Base-by-base conservation (phyloP, 441 rosid genomes). In the Bruguiera hainesii region DNA sequence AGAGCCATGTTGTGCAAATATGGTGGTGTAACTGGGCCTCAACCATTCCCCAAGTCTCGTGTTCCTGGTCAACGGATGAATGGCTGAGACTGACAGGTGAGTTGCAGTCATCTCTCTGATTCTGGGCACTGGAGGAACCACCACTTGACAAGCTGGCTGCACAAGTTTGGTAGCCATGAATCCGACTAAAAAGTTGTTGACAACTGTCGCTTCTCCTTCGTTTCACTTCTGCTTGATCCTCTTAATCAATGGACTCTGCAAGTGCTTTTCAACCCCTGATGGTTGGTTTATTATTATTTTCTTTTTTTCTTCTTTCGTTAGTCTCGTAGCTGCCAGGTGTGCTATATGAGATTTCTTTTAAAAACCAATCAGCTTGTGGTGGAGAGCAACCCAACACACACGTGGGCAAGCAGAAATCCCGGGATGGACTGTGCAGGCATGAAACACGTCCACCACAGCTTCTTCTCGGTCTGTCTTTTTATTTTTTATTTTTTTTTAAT, bases 1-100 rank as follows among this genome's bases (percentile, higher is more conserved):
- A 63, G 91, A 70, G 79, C 65, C 82, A 52, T 80, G 85, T 63
- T 81, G 75, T 53, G 90, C 72, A 75, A 77, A 88, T 71, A 70
- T 83, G 31, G 78, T 51, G 61, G 73, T 71, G 76, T 37, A 71
- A 66, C 65, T 67, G 50, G 77, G 75, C 66, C 69, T 75, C 64
- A 73, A 70, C 65, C 65, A 76, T 28, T 65, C 79, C 7, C 33
- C 69, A 56, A 63, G 56, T 75, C 76, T 74, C 66, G 59, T 11
- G 65, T 58, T 71, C 56, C 29, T 81, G 62, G 29, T 53, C 71
- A 64, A 73, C 3, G 29, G 53, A 64, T 74, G 72, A 71, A 60
- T 61, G 71, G 76, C n/a, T 33, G 66, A 56, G 51, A 37, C 28
- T 19, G 68, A 39, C 53, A 67, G 46, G 48, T 68, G 62, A 73